phyloP scores from a whole-genome alignment of 2,329 filamentous ascomycete species.

The Cladosporium colombiae region DNA sequence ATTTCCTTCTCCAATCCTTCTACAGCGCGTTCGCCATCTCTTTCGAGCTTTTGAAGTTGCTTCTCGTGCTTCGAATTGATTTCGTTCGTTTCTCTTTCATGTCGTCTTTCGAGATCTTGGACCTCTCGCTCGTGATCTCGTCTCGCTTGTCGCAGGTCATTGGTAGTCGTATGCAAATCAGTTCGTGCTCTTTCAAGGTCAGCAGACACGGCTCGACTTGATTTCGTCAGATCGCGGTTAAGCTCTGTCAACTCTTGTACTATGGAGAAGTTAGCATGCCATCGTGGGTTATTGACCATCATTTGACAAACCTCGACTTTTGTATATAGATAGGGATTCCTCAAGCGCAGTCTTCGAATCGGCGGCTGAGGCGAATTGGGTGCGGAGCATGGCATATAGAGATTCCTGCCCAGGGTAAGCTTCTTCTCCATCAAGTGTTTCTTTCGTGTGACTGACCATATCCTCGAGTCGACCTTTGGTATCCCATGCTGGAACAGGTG shows the following conservation, averaged over 20 bases:
- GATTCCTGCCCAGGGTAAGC: conserved; percentile 50
- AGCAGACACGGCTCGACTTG: conserved; percentile 60
- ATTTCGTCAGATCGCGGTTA: conserved; percentile 48
- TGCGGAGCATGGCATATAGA: conserved; percentile 70
- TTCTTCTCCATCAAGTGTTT: neutral
- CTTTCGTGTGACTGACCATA: conserved; percentile 46
- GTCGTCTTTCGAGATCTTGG: conserved; percentile 32
- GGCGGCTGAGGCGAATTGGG: conserved; percentile 69
- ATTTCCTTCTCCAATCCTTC: conserved; percentile 56
- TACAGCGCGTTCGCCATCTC: conserved; percentile 55
- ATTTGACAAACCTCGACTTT: conserved; percentile 65
- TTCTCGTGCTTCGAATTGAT: conserved; percentile 32
- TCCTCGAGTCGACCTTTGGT: conserved; percentile 73
- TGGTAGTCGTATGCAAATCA: conserved; percentile 37
- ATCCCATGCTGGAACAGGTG: conserved; percentile 71
- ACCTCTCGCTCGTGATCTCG: conserved; percentile 38
- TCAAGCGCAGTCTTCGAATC: conserved; percentile 70
- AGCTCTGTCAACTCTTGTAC: conserved; percentile 27
- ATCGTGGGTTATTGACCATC: neutral
- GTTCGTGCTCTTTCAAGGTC: conserved; percentile 57
- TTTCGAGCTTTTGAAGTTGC: conserved; percentile 30
- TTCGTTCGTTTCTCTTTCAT: conserved; percentile 32
- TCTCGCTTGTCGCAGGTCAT: conserved; percentile 34
- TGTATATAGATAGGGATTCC: conserved; percentile 72
- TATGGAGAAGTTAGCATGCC: conserved; percentile 3